Evolutionary conservation across 257 asterid genomes (phyloP).

Genomic region (Voacanga thouarsii): DNA sequence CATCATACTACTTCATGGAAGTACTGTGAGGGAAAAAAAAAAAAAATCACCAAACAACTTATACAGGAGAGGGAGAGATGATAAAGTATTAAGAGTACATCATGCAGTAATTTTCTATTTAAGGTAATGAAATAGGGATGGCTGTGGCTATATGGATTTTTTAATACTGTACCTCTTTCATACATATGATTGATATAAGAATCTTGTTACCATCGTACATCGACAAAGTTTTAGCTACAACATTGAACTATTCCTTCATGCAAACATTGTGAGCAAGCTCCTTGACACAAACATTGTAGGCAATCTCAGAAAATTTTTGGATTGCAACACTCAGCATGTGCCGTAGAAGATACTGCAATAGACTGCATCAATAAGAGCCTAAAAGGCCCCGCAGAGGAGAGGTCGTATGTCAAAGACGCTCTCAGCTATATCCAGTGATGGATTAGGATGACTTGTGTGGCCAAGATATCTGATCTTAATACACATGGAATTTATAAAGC

Average conservation of each 20-base stretch:
- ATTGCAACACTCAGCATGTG: not conserved
- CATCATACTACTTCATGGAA: not conserved
- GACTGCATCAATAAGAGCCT: not conserved
- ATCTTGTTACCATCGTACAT: not conserved
- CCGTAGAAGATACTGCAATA: not conserved
- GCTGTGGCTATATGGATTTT: not conserved
- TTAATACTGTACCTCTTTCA: not conserved
- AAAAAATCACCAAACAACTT: not conserved
- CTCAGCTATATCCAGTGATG: not conserved
- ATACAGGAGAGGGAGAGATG: not conserved
- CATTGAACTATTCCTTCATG: not conserved
- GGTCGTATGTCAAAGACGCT: not conserved
- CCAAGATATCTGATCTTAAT: not conserved
- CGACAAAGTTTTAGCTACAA: not conserved
- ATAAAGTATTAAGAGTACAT: not conserved
- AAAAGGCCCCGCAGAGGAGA: not conserved
- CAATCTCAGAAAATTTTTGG: not conserved
- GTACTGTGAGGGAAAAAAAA: not conserved
- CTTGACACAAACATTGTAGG: not conserved
- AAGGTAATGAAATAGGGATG: not conserved
- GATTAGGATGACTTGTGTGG: not conserved
- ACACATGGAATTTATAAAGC: not conserved
- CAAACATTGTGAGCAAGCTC: not conserved
- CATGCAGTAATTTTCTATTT: no score
- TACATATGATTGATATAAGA: not conserved